Percentiles rank a stretch among this genome's conserved stretches.
phyloP scores from a whole-genome alignment of 768 basidiomycete genomes.

The Dacryopinax primogenitus region DNA sequence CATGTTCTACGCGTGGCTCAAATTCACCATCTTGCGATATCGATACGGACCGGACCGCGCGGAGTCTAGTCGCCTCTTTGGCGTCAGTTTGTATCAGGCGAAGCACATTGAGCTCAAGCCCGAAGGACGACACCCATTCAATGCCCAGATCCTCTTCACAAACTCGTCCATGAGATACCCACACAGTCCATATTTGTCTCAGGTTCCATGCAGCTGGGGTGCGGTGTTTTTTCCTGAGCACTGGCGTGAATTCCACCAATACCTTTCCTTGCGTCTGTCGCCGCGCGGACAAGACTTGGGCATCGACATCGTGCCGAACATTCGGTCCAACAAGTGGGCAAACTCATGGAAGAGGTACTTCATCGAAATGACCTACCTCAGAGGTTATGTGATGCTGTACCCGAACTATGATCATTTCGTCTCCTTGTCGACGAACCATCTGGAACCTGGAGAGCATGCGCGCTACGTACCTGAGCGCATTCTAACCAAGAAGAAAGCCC shows the following conservation, averaged over 20 bases:
- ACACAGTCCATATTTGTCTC: conserved; percentile 64
- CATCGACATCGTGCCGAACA: conserved; percentile 50
- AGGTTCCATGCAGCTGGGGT: conserved; percentile 85
- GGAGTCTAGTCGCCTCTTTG: conserved; percentile 44
- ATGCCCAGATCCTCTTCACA: conserved; percentile 49
- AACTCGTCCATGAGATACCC: conserved; percentile 26
- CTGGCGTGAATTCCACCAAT: conserved; percentile 77
- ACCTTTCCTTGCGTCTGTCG: conserved; percentile 59
- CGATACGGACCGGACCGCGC: conserved; percentile 42
- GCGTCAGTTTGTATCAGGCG: conserved; percentile 77
- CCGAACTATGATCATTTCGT: conserved; percentile 62
- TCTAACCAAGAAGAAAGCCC: conserved; percentile 42
- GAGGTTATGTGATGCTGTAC: conserved; percentile 80
- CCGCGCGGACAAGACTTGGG: conserved; percentile 31
- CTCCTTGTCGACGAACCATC: conserved; percentile 80
- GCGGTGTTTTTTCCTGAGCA: conserved; percentile 81
- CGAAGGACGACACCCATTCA: conserved; percentile 53
- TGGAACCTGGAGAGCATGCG: conserved; percentile 66
- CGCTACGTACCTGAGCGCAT: background rate
- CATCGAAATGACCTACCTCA: conserved; percentile 70
- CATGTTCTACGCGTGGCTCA: conserved; percentile 73
- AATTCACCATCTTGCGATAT: conserved; percentile 66
- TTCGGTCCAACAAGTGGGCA: conserved; percentile 70
- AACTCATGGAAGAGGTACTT: conserved; percentile 83
- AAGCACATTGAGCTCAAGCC: conserved; percentile 63